Evolutionary conservation across 2,329 filamentous ascomycete genomes (phyloP).

Genomic region (Fragosphaeria purpurea): DNA sequence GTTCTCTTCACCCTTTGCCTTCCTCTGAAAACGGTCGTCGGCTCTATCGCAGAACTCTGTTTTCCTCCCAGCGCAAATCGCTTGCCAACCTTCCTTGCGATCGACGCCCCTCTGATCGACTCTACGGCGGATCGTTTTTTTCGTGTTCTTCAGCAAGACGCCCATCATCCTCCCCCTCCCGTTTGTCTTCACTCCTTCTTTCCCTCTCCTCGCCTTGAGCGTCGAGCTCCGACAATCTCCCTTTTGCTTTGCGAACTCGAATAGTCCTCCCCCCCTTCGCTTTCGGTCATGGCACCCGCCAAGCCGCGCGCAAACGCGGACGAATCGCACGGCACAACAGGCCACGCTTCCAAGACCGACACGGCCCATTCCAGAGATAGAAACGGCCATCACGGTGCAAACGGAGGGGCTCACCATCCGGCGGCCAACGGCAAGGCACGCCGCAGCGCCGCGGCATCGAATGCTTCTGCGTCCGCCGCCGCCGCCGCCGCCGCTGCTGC

Average conservation of each 20-base stretch:
- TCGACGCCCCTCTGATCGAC: no score
- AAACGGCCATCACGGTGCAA: slow-evolving; percentile 21
- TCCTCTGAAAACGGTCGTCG: no score
- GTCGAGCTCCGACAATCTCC: background rate
- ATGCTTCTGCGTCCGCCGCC: slow-evolving; percentile 22
- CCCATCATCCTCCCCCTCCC: background rate
- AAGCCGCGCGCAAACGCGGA: slow-evolving; percentile 9
- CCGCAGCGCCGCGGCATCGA: slow-evolving; percentile 39
- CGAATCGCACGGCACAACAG: slow-evolving; percentile 6
- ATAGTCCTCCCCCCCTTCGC: background rate
- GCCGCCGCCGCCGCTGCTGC: slow-evolving; percentile 12
- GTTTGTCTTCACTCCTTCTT: background rate
- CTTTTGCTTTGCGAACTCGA: background rate
- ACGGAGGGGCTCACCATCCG: slow-evolving; percentile 22
- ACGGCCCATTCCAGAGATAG: slow-evolving; percentile 33
- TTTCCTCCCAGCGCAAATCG: no score
- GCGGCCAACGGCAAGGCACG: slow-evolving; percentile 41
- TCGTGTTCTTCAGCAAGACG: no score
- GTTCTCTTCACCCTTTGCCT: no score
- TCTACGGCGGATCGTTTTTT: no score
- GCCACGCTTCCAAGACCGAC: slow-evolving; percentile 30
- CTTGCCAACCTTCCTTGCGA: no score
- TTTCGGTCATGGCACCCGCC: slow-evolving; percentile 7
- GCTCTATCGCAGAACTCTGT: no score
- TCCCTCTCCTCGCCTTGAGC: background rate